These are phyloP conservation scores for Ustilago lituana DNA, from an alignment of 1,284 basidiomycete species.

Conservation along the genomic window DNA sequence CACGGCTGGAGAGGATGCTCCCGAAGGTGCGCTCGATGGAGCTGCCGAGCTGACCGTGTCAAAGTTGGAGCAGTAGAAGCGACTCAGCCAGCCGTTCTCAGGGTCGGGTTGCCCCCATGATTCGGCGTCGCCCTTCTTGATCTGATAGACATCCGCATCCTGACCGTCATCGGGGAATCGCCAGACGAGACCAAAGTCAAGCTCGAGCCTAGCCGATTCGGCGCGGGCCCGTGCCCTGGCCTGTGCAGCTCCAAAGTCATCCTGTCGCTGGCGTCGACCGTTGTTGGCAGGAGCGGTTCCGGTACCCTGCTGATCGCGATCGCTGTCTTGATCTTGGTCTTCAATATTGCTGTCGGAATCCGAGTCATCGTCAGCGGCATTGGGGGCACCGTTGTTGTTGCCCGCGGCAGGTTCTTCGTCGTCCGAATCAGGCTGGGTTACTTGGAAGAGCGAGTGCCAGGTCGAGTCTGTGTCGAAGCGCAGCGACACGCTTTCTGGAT, in stretches of 20 bases:
- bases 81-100: slow-evolving; percentile 60
- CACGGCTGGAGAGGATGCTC: slow-evolving; percentile 34
- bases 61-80: slow-evolving; percentile 60
- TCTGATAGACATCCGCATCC: slow-evolving; percentile 45
- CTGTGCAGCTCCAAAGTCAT: slow-evolving; percentile 30
- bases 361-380: slow-evolving; percentile 11
- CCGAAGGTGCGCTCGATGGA: slow-evolving; percentile 36
- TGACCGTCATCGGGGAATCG: slow-evolving; percentile 60
- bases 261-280: slow-evolving; percentile 13
- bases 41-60: slow-evolving; percentile 39
- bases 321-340: neutral
- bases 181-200: slow-evolving; percentile 60
- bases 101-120: slow-evolving; percentile 57
- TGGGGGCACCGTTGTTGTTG: slow-evolving; percentile 1
- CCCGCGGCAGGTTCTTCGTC: slow-evolving; percentile 16
- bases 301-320: neutral
- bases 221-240: slow-evolving; percentile 41
- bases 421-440: slow-evolving; percentile 19
- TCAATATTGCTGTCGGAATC: slow-evolving; percentile 18
- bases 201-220: slow-evolving; percentile 46
- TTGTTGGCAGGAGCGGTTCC: slow-evolving; percentile 1
- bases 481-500: slow-evolving; percentile 43
- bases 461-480: slow-evolving; percentile 52
- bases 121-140: slow-evolving; percentile 39
- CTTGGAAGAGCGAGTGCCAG: slow-evolving; percentile 61